A percentile compares a stretch with the other conserved stretches of the same genome.
These are phyloP conservation scores for Trichoderma koningii DNA, from an alignment of 2,329 filamentous ascomycete species.

Conservation along the genomic window DNA sequence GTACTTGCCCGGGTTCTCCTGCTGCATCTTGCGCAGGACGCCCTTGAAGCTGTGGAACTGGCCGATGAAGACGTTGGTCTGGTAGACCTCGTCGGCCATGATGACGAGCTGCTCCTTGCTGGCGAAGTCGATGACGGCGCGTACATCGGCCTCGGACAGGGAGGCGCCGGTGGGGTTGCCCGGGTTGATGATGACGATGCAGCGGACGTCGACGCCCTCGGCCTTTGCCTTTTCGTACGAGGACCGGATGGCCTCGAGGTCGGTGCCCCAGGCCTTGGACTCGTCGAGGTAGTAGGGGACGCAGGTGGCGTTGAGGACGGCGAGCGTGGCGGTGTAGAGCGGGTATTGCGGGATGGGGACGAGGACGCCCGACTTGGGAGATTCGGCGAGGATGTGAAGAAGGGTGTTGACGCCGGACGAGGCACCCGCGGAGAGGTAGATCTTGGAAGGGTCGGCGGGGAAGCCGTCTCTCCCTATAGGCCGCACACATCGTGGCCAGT, in stretches of 20 bases:
- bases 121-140: slow-evolving; percentile 83
- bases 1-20: slow-evolving; percentile 72
- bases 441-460: slow-evolving; percentile 73
- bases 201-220: slow-evolving; percentile 82
- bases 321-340: slow-evolving; percentile 90
- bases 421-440: slow-evolving; percentile 90
- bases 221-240: slow-evolving; percentile 73
- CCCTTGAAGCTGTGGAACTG: slow-evolving; percentile 96
- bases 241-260: slow-evolving; percentile 73
- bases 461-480: slow-evolving; percentile 77
- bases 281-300: slow-evolving; percentile 97
- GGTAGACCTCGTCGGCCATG: slow-evolving; percentile 97
- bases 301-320: slow-evolving; percentile 79
- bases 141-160: slow-evolving; percentile 75
- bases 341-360: slow-evolving; percentile 98
- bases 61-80: slow-evolving; percentile 96
- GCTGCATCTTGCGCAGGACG: slow-evolving; percentile 77
- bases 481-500: neutral
- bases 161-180: slow-evolving; percentile 95
- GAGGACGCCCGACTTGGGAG: slow-evolving; percentile 76
- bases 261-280: slow-evolving; percentile 81
- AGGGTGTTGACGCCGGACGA: slow-evolving; percentile 95
- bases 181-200: slow-evolving; percentile 96
- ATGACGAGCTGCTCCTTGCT: slow-evolving; percentile 83
- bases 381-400: slow-evolving; percentile 82